Conservation (phyloP, 2,329 filamentous ascomycete genomes). For the Pseudopithomyces maydicus region DNA sequence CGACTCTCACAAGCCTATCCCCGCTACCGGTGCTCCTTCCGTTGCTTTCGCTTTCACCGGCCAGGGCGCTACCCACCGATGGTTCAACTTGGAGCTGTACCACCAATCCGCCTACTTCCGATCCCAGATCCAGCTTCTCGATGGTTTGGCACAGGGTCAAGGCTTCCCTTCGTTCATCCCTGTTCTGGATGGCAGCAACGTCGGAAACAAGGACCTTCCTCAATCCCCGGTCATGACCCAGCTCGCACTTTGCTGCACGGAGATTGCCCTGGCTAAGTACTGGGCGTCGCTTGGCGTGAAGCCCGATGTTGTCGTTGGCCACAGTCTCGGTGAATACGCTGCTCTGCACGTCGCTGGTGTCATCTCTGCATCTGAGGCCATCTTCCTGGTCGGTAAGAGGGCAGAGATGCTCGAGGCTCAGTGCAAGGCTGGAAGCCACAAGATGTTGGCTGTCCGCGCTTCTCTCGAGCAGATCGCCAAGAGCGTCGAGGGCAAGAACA, state of each 20-base stretch:
- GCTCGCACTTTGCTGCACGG: slow-evolving; percentile 45
- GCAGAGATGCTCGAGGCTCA: slow-evolving; percentile 32
- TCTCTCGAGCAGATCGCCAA: neutral
- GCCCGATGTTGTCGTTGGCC: slow-evolving; percentile 25
- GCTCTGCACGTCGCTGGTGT: slow-evolving; percentile 45
- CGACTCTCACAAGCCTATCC: neutral
- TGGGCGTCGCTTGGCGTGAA: slow-evolving; percentile 20
- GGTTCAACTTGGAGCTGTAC: slow-evolving; percentile 20
- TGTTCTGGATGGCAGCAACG: slow-evolving; percentile 11
- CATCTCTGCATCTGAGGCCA: slow-evolving; percentile 35
- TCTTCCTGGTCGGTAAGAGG: slow-evolving; percentile 42
- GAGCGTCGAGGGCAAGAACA: neutral
- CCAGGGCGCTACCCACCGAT: slow-evolving; percentile 38
- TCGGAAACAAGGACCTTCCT: slow-evolving; percentile 5
- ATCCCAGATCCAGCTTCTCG: slow-evolving; percentile 32
- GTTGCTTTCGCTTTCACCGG: slow-evolving; percentile 49
- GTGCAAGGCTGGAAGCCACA: slow-evolving; percentile 31
- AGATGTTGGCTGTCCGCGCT: slow-evolving; percentile 37
- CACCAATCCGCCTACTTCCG: slow-evolving; percentile 32
- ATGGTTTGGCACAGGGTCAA: slow-evolving; percentile 29
- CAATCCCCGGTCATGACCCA: slow-evolving; percentile 32
- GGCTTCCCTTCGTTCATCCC: slow-evolving; percentile 39
- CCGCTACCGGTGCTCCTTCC: slow-evolving; percentile 10
- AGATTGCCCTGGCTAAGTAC: slow-evolving; percentile 41
- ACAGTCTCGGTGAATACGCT: slow-evolving; percentile 48